Evolutionary conservation across 495 filamentous ascomycete species (phyloP), one percentile per base, ranked within the genome.

Genomic region (Hyaloscypha finlandica): DNA sequence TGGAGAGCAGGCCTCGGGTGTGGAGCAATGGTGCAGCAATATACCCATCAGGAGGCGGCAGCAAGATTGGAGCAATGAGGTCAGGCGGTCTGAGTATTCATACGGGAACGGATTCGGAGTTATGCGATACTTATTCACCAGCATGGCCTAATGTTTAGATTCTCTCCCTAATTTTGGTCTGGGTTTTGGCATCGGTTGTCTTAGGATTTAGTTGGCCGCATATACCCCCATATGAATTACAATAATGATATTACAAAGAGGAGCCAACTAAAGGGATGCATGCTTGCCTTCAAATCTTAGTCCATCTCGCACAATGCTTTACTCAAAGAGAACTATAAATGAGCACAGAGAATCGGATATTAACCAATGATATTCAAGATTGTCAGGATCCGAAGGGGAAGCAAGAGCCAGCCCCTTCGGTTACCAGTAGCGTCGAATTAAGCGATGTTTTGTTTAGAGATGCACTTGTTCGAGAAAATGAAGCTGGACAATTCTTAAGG

Each of bases 81-180:
- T 48, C 11, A 48, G 42, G 42, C 16, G 42, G 42, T 48, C 16
- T 48, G 42, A 48, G 16, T 48, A 4, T 48, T 48, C 42, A 48
- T 16, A 1, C 42, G 2, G 16, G 11, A 48, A 48, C 42, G 16
- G 35, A 6, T 6, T 37, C 12, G 8, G 42, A 19, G 4, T 6
- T 48, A 14, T 19, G 16, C 16, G 4, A 48, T 48, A 16, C 42
- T 48, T 48, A 48, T 48, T 48, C 16, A 12, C 42, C 42, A 48
- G 42, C 42, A 48, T 48, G 42, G 42, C 42, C 14, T 48, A 48
- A 48, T 48, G 42, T 48, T 48, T 48, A 48, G 42, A 48, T 48
- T 48, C 42, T 19, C 42, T 19, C 16, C 42, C 16, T 37, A 37
- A 12, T 37, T 8, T 8, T 37, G 35, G 35, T 37, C 8, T 6